Evolutionary conservation across 2,329 filamentous ascomycete species (phyloP).

Genomic region (Hymenoscyphus salicellus): DNA sequence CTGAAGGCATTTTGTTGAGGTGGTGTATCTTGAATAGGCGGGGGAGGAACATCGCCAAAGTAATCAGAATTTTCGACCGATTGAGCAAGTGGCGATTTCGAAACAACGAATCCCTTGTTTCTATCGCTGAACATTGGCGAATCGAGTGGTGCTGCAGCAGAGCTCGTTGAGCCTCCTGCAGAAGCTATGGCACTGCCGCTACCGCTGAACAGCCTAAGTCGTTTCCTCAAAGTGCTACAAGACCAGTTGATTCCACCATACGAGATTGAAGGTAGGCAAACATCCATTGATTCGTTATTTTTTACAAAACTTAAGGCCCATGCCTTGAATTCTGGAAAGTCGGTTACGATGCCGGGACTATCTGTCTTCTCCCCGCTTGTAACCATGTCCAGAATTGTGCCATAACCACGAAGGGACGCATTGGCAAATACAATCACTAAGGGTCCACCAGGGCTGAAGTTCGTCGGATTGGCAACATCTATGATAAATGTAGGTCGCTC

Average conservation of each 20-base stretch:
- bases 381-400: constrained; percentile 30
- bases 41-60: constrained; percentile 27
- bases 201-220: constrained; percentile 67
- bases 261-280: constrained; percentile 51
- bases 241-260: constrained; percentile 70
- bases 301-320: constrained; percentile 63
- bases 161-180: constrained; percentile 20
- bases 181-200: constrained; percentile 37
- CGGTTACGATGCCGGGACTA: constrained; percentile 41
- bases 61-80: constrained; percentile 29
- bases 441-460: constrained; percentile 48
- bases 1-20: constrained; percentile 8
- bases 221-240: constrained; percentile 64
- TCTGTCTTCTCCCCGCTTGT: constrained; percentile 28
- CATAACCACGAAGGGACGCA: constrained; percentile 54
- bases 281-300: constrained; percentile 51
- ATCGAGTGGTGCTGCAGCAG: constrained; percentile 18
- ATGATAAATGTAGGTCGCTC: constrained; percentile 73
- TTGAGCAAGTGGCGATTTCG: constrained; percentile 9
- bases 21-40: not conserved
- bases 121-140: constrained; percentile 24
- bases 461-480: constrained; percentile 60
- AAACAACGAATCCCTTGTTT: constrained; percentile 4
- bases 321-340: constrained; percentile 62
- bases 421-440: constrained; percentile 68